Evolutionary conservation across 495 filamentous ascomycete species (phyloP).

Genomic region (Hypoxylon intermedium): DNA sequence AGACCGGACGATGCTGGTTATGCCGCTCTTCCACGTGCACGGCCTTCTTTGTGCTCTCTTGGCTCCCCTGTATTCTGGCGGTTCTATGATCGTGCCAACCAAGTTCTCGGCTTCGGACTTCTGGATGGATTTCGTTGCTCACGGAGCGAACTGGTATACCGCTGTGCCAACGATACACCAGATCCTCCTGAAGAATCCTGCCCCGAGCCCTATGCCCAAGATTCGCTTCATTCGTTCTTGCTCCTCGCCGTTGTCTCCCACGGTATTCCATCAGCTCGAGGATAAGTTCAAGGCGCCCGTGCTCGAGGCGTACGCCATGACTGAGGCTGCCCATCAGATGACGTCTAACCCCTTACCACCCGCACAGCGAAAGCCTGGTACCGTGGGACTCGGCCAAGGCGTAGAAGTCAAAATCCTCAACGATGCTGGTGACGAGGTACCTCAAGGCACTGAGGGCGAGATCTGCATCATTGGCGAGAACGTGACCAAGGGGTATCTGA

Average conservation of each 20-base stretch:
- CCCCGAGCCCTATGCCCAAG: constrained; percentile 67
- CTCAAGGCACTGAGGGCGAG: constrained; percentile 72
- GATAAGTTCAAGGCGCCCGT: constrained; percentile 76
- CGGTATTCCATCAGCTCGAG: constrained; percentile 77
- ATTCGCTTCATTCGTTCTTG: constrained; percentile 90
- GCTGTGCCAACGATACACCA: constrained; percentile 90
- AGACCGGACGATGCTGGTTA: constrained; percentile 85
- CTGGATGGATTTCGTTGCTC: constrained; percentile 73
- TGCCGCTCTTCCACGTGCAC: constrained; percentile 91
- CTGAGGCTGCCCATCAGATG: constrained; percentile 89
- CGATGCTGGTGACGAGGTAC: constrained; percentile 64
- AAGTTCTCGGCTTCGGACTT: constrained; percentile 85
- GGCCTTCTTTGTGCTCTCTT: constrained; percentile 81
- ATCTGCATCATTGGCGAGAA: constrained; percentile 82
- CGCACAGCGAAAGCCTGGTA: constrained; percentile 73
- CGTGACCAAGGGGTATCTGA: constrained; percentile 82
- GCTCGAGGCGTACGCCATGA: constrained; percentile 91
- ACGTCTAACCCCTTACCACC: constrained; percentile 84
- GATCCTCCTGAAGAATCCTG: constrained; percentile 74
- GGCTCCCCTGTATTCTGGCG: constrained; percentile 72
- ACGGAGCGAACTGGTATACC: constrained; percentile 87
- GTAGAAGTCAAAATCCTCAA: constrained; percentile 81
- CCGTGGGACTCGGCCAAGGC: constrained; percentile 80
- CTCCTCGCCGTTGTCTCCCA: constrained; percentile 79
- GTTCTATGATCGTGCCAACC: constrained; percentile 74